phyloP scores from a whole-genome alignment of 352 stramenopile genomes.

The Phytophthora cryptogea region DNA sequence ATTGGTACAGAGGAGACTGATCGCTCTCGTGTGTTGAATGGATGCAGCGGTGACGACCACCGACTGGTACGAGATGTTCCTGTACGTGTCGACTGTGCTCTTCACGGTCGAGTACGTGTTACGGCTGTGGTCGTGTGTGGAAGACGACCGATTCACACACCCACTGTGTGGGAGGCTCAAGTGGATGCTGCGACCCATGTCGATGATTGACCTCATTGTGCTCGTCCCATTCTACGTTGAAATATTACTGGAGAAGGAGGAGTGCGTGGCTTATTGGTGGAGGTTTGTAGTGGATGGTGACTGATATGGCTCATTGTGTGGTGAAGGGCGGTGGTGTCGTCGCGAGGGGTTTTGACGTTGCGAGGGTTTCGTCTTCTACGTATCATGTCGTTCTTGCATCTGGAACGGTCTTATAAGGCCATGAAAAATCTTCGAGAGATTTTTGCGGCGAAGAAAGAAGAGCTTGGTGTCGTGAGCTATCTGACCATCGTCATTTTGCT shows the following conservation, averaged over 20 bases:
- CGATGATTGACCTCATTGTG: slow-evolving; percentile 76
- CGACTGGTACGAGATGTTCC: slow-evolving; percentile 74
- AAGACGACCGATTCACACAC: slow-evolving; percentile 67
- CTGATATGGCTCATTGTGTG: slow-evolving; percentile 3
- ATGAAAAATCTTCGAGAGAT: slow-evolving; percentile 81
- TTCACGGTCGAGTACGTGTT: slow-evolving; percentile 81
- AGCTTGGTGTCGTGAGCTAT: slow-evolving; percentile 82
- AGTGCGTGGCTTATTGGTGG: slow-evolving; percentile 38
- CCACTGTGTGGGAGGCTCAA: slow-evolving; percentile 59
- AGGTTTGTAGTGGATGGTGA: not conserved
- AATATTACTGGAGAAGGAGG: slow-evolving; percentile 62
- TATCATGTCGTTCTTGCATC: slow-evolving; percentile 80
- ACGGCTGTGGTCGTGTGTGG: slow-evolving; percentile 82
- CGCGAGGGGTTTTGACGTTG: slow-evolving; percentile 65
- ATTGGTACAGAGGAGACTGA: slow-evolving; percentile 4
- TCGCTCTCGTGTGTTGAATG: not conserved
- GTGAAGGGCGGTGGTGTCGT: slow-evolving; percentile 42
- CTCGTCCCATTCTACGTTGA: slow-evolving; percentile 84
- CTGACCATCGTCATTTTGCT: slow-evolving; percentile 81
- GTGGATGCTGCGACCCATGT: slow-evolving; percentile 85
- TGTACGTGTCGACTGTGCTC: slow-evolving; percentile 76
- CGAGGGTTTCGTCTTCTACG: slow-evolving; percentile 72
- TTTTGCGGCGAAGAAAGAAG: slow-evolving; percentile 73
- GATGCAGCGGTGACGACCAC: slow-evolving; percentile 39
- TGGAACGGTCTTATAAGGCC: slow-evolving; percentile 79